Conservation (phyloP, 495 filamentous ascomycete genomes). For the Talaromyces adpressus region DNA sequence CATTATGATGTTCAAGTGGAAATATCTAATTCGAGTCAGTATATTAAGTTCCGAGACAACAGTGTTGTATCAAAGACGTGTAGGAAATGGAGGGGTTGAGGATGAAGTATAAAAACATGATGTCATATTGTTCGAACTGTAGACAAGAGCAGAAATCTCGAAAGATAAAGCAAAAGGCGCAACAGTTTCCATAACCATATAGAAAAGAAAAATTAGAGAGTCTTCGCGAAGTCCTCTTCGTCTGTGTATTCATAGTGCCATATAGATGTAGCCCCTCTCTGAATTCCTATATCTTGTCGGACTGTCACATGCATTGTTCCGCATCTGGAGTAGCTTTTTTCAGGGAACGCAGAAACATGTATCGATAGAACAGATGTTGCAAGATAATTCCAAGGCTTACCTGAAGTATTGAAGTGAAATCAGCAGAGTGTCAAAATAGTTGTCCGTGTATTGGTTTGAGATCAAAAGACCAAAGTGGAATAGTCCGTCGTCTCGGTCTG, state of each 20-base stretch:
- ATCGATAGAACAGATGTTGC: not conserved
- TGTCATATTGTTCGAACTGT: not conserved
- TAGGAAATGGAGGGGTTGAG: not conserved
- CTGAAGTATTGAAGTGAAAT: not conserved
- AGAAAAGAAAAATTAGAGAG: not conserved
- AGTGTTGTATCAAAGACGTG: not conserved
- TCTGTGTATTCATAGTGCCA: not conserved
- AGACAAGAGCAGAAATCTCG: not conserved
- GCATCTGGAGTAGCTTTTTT: not conserved
- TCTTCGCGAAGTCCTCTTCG: not conserved
- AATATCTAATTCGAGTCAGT: not conserved
- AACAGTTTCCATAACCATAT: too few species aligned
- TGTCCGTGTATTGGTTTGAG: not conserved
- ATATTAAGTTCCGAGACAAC: not conserved
- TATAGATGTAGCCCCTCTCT: not conserved
- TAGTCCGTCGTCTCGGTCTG: not conserved
- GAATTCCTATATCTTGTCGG: not conserved
- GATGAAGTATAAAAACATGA: not conserved
- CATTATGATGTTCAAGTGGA: constrained; percentile 37
- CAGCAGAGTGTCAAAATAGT: not conserved
- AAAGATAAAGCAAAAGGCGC: too few species aligned
- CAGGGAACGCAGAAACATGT: not conserved
- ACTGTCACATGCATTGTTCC: not conserved
- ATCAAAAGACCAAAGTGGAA: not conserved
- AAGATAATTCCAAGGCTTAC: not conserved